Base-by-base conservation (phyloP, 495 filamentous ascomycete species). In the Podospora fimiseda region DNA sequence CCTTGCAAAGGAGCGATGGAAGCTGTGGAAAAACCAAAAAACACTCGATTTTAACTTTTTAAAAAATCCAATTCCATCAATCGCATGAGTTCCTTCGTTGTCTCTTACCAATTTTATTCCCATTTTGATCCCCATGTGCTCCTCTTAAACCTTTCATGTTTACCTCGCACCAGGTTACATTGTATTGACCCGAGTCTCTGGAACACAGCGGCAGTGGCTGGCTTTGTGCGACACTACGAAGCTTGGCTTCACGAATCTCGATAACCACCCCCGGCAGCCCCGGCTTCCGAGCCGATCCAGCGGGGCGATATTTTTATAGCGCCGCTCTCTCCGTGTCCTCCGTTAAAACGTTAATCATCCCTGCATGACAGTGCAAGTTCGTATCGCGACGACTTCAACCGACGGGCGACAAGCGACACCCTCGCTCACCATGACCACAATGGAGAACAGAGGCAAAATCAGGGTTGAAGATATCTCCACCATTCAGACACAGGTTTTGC, bases 401-500 rank as follows among this genome's bases (percentile, higher is more conserved):
- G 20, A n/a, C 22, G 6, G 27, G 27, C 27, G 27, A 33, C 27
- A 5, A 11, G 27, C 6, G 27, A 5, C 27, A 33, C 11, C 27
- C 27, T 18, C 39, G 39, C 39, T 41, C 16, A n/a, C 13, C 16
- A n/a, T 9, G 8, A 41, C 8, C 8, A 47, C 19, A 23, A 18
- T 24, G 44, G 44, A 46, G 43, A 23, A 21, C 8, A 14, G 19
- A 23, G 15, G 44, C 22, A 47, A 14, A 47, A 4, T 15, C 7
- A 4, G 8, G 9, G 11, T 4, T 46, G 41, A 9, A n/a, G n/a
- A n/a, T 9, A 19, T 27, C 44, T 47, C 44, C 44, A 47, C 44
- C 22, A 1, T 33, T n/a, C 23, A 21, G 23, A 47, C 44, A n/a
- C 44, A 47, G 24, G 44, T 47, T 47, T 47, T 47, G 44, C 44